These are phyloP conservation scores for Pythium brassicae DNA, from an alignment of 352 stramenopile genomes.

Conservation along the genomic window DNA sequence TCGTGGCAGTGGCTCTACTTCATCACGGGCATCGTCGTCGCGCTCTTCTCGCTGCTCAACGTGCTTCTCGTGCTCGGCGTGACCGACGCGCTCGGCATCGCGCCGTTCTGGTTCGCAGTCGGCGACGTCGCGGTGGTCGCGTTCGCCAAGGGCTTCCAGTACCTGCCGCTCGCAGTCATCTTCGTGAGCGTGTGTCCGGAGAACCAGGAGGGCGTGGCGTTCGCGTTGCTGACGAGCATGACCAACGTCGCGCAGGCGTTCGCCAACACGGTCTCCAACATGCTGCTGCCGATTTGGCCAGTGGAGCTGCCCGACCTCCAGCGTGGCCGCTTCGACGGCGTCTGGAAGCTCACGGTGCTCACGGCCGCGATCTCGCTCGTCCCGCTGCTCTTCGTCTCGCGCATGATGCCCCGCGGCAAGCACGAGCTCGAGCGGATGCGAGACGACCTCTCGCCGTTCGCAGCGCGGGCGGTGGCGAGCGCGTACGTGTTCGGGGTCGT, in stretches of 20 bases:
- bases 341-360: conserved; percentile 79
- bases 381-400: conserved; percentile 36
- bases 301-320: conserved; percentile 63
- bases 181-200: conserved; percentile 72
- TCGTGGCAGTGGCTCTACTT: conserved; percentile 70
- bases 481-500: conserved; percentile 58
- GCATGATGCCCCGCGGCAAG: conserved; percentile 45
- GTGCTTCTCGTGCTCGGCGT: conserved; percentile 59
- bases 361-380: conserved; percentile 59
- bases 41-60: conserved; percentile 67
- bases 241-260: conserved; percentile 69
- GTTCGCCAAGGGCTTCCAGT: conserved; percentile 75
- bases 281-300: conserved; percentile 66
- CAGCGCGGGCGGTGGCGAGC: conserved; percentile 25
- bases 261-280: conserved; percentile 71
- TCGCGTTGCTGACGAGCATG: conserved; percentile 74
- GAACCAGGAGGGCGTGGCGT: conserved; percentile 71
- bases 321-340: conserved; percentile 43
- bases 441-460: conserved; percentile 36
- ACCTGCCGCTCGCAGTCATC: conserved; percentile 72
- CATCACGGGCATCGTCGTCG: conserved; percentile 48
- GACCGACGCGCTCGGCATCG: conserved; percentile 55
- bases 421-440: conserved; percentile 47
- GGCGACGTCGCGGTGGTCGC: conserved; percentile 61
- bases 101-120: conserved; percentile 75